Base-by-base conservation (phyloP, 345 rosid species). In the Salix caprea region DNA sequence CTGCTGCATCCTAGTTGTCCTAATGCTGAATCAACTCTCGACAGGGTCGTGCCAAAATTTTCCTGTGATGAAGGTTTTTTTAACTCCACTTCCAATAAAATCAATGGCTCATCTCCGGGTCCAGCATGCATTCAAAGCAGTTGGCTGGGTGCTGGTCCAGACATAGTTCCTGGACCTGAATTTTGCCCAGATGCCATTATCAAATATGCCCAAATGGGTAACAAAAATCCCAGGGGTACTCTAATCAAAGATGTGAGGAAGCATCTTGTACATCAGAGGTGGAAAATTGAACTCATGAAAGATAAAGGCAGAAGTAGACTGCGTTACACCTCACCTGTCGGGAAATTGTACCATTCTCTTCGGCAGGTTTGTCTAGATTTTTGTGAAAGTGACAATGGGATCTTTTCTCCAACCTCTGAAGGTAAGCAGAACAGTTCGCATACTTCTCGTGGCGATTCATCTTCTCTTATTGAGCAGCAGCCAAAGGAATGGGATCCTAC, bases 281-380 rank as follows among this genome's bases (percentile, higher is more conserved):
- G 97, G 98, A 84, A 81, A 79, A 82, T 87, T 72, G 89, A 90
- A 69, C 81, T 62, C 60, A 67, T 6, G 71, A 78, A 24, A 7
- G 42, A 75, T 46, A 52, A 5, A 40, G 54, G 78, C 24, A 23
- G 2, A 4, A 24, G 1, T 6, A 89, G 88, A 73, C 40, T 82
- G 14, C 94, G 92, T 69, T 94, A 91, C 76, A 42, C 70, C 67
- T 87, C 97, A 69, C 98, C 98, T 76, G 71, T 77, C 56, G 87
- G 91, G 23, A 82, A 81, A 74, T 9, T 34, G 26, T 89, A 86
- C 80, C 50, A 75, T 37, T 94, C 98, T 80, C 90, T 94, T 83
- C 74, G 70, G 50, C 77, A 76, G 76, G 87, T 82, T 54, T 92
- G 94, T 82, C 70, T 50, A 37, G 76, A 60, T 75, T 64, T 93